Conservation (phyloP, 495 filamentous ascomycete genomes). For the Thozetella sp. region DNA sequence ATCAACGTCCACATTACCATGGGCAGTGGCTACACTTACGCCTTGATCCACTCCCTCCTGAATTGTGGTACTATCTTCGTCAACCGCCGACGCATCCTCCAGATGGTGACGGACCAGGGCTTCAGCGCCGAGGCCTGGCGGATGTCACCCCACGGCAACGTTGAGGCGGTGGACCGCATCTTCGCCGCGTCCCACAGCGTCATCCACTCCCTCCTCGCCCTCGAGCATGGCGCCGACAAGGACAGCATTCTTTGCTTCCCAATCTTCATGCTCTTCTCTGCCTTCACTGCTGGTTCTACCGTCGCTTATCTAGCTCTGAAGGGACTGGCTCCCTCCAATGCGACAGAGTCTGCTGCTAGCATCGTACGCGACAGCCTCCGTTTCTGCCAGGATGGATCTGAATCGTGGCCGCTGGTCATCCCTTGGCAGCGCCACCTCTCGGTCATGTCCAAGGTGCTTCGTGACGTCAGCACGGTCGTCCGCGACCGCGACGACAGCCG, state of each 20-base stretch:
- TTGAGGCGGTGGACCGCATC: constrained; percentile 42
- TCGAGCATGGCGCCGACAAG: constrained; percentile 48
- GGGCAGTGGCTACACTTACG: constrained; percentile 52
- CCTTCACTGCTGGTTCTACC: constrained; percentile 51
- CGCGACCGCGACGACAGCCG: constrained; percentile 18
- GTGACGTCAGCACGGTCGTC: constrained; percentile 31
- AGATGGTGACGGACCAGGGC: constrained; percentile 42
- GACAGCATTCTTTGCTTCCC: constrained; percentile 50
- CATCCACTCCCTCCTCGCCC: constrained; percentile 41
- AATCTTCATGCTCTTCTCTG: constrained; percentile 53
- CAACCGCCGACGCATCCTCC: constrained; percentile 51
- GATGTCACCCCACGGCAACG: constrained; percentile 32
- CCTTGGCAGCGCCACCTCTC: constrained; percentile 51
- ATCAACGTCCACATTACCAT: constrained; percentile 55
- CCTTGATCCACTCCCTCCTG: constrained; percentile 51
- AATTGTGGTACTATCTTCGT: constrained; percentile 54
- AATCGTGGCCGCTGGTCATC: constrained; percentile 50
- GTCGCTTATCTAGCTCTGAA: constrained; percentile 52
- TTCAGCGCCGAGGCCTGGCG: constrained; percentile 48
- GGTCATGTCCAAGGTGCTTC: constrained; percentile 51
- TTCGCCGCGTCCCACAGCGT: constrained; percentile 52
- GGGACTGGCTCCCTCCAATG: constrained; percentile 43
- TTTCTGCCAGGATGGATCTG: constrained; percentile 45
- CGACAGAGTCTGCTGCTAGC: constrained; percentile 42
- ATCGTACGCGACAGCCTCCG: constrained; percentile 51